Base-by-base conservation (phyloP, 2,329 filamentous ascomycete genomes). In the Stagonosporopsis cucurbitacearum region DNA sequence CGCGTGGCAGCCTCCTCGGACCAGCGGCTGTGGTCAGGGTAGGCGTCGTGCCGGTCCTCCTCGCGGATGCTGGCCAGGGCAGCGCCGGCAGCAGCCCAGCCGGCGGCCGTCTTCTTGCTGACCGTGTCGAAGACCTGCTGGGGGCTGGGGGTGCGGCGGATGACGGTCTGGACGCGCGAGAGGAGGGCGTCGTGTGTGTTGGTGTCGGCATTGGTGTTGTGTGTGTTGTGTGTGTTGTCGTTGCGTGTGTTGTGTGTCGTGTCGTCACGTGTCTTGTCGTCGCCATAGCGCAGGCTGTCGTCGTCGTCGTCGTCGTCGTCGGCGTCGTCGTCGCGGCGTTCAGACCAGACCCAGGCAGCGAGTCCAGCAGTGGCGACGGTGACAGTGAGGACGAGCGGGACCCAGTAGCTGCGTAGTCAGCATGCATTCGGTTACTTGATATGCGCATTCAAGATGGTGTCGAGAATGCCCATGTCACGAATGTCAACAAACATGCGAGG, bases 291-390 rank as follows among this genome's bases (percentile, higher is more conserved):
- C 40, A 76, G 71, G 48, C 77, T 68, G 17, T 68, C 66, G 35
- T 68, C 65, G 60, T 83, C 81, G 59, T n/a, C n/a, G n/a, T n/a
- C n/a, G 87, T 82, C 54, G 85, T 83, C 49, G n/a, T 87, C 84
- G 25, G 92, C 88, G 49, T 91, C 88, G 55, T 88, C 85, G 63
- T 90, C 88, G 69, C 84, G 86, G 69, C 91, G 88, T 78, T 96
- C 92, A 75, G 90, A 96, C 92, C 92, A 96, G 58, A 93, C 86
- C 94, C 94, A 98, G 54, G 92, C 92, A 48, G 88, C 93, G 43
- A 96, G 79, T 30, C 93, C 92, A 51, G 90, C 88, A 20, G 93
- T 92, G 58, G 94, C 94, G 65, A 96, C 86, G 42, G 92, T 93
- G 55, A 96, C 87, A 45, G 93, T 97, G 62, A 96, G 78, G 63